Evolutionary conservation across 352 stramenopile genomes (phyloP), one percentile per base, ranked within the genome.

Genomic region (Globisporangium camurandrum): DNA sequence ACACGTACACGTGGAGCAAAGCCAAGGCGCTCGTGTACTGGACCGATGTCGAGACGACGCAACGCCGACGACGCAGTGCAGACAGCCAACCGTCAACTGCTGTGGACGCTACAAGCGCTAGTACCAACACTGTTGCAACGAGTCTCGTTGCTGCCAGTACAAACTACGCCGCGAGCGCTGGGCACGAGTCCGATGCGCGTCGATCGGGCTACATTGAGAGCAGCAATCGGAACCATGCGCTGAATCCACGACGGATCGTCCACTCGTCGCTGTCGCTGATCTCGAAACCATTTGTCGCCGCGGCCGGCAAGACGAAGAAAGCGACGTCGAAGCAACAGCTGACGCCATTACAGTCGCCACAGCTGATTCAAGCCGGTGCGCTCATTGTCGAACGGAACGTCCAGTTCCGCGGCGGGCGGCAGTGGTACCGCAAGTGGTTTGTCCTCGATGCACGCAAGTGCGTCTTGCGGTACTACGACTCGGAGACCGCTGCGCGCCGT

Each of bases 381-480:
- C 49, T 90, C 7, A 90, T 90, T 43, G 68, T 90, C 27, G 71
- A 90, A 53, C 73, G 78, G 38, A 79, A 67, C 51, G 62, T 86
- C 34, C 86, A 86, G 49, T 86, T 86, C 27, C 75, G 73, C 9
- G n/a, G n/a, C n/a, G 75, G 76, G 20, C 65, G 69, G 4, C 71
- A 85, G 43, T 90, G 78, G 78, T 90, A 90, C 37, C 71, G 75
- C 38, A 90, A 90, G 57, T 90, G 78, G 78, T 86, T 90, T 53
- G 73, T 86, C 1, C 48, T 90, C 8, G 74, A 90, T 49, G 62
- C 58, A 7, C 61, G 56, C 23, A 86, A 88, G 58, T 70, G 67
- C n/a, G 46, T 82, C 0, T 36, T 90, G 45, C 74, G 75, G 5
- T 90, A 85, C 39, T 90, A 88, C 57, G 78, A 90, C 49, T 86